phyloP scores from a whole-genome alignment of 148 eudicot genomes.

The Simmondsia chinensis region DNA sequence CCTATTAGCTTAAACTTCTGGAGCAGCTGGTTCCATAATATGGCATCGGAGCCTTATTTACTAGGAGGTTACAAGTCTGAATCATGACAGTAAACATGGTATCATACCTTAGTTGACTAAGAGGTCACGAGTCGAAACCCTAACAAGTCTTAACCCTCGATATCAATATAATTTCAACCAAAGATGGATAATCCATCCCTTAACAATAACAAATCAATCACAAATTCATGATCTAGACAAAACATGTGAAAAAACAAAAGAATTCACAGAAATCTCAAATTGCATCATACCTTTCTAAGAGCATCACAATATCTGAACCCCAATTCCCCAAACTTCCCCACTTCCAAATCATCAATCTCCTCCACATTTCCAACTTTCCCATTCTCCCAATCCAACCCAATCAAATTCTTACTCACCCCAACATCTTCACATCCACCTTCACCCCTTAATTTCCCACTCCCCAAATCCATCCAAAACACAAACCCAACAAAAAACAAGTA shows the following conservation, averaged over 20 bases:
- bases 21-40: too few species aligned
- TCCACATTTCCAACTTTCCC: conserved; percentile 25
- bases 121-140: too few species aligned
- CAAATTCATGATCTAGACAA: background rate
- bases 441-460: conserved; percentile 22
- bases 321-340: conserved; percentile 5
- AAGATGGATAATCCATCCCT: too few species aligned
- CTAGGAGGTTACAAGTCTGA: too few species aligned
- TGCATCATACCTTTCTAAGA: conserved; percentile 51
- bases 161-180: too few species aligned
- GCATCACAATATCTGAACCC: conserved; percentile 17
- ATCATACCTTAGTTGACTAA: too few species aligned
- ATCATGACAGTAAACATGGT: too few species aligned
- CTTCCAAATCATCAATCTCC: conserved; percentile 5
- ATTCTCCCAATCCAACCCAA: conserved; percentile 20
- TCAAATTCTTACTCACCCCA: conserved; percentile 15
- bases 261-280: too few species aligned
- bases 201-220: background rate
- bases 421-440: conserved; percentile 19
- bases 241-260: background rate
- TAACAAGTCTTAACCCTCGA: too few species aligned
- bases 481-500: conserved; percentile 81
- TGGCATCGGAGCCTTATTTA: too few species aligned
- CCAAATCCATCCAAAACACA: conserved; percentile 98
- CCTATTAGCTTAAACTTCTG: too few species aligned